A percentile compares a stretch with the other conserved stretches of the same genome.
Evolutionary conservation across 305 asterid genomes (phyloP).

Genomic region (Fraxinus greggii): DNA sequence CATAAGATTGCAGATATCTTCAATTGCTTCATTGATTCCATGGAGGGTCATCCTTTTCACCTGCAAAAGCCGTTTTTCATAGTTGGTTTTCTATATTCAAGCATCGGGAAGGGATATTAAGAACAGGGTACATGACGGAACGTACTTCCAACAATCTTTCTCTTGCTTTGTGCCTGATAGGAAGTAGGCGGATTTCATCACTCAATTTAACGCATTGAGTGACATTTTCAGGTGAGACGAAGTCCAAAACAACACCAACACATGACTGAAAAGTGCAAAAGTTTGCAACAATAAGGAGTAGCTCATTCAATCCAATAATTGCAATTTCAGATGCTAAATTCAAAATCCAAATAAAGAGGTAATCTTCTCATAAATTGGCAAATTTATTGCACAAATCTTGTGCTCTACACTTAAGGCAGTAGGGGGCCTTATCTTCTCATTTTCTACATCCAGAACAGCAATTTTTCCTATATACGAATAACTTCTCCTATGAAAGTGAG

Average conservation of each 20-base stretch:
- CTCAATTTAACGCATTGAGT: slow-evolving; percentile 63
- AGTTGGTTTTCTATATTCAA: slow-evolving; percentile 6
- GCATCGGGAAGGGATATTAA: neutral
- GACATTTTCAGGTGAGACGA: slow-evolving; percentile 91
- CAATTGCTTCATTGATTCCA: slow-evolving; percentile 68
- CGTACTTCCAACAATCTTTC: slow-evolving; percentile 69
- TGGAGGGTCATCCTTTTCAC: slow-evolving; percentile 77
- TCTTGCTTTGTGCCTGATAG: slow-evolving; percentile 72
- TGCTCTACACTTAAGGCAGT: neutral
- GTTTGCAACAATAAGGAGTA: slow-evolving; percentile 20
- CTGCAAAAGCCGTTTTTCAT: slow-evolving; percentile 39
- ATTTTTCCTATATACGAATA: neutral
- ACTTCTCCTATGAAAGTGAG: neutral
- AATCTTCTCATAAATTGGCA: neutral
- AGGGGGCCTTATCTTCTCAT: neutral
- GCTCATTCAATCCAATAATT: slow-evolving; percentile 12
- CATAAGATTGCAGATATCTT: slow-evolving; percentile 47
- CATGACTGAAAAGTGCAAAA: slow-evolving; percentile 62
- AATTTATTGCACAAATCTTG: neutral
- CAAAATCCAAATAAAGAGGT: neutral
- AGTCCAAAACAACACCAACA: slow-evolving; percentile 69
- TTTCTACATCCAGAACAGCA: neutral
- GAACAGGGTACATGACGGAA: neutral
- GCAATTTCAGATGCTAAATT: slow-evolving; percentile 1
- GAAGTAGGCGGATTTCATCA: slow-evolving; percentile 86